These are phyloP conservation scores for Gaeumannomyces sp. DNA, from an alignment of 2,329 filamentous ascomycete species.

Conservation along the genomic window DNA sequence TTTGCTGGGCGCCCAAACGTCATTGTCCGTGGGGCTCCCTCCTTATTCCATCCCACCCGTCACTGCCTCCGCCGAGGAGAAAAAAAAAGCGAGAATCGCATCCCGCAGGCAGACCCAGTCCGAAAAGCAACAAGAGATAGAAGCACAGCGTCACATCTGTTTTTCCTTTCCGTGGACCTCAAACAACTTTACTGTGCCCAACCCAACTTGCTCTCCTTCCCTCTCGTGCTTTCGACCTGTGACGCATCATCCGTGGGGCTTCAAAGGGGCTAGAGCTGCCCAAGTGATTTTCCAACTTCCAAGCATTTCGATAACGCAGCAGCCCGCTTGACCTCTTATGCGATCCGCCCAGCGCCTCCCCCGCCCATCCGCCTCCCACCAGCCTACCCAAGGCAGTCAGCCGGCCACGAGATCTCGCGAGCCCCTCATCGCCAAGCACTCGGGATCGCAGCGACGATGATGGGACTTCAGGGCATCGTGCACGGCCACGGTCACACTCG, in stretches of 20 bases:
- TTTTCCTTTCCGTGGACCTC: no score
- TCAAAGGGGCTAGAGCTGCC: not conserved
- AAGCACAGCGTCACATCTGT: no score
- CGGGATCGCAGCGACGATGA: slow-evolving; percentile 3
- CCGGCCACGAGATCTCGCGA: not conserved
- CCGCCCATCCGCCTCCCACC: not conserved
- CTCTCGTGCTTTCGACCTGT: not conserved
- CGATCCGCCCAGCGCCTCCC: not conserved
- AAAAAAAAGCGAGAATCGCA: not conserved
- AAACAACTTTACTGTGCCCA: no score
- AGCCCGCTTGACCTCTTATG: not conserved
- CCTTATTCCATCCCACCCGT: not conserved
- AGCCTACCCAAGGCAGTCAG: not conserved
- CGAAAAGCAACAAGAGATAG: no score
- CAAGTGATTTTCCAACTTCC: not conserved
- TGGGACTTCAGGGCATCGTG: slow-evolving; percentile 8
- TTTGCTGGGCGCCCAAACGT: not conserved
- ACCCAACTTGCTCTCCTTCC: no score
- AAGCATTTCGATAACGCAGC: no score
- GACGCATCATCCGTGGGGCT: not conserved
- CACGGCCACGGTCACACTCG: slow-evolving; percentile 16
- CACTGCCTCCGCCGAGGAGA: not conserved
- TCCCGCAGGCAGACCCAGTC: no score
- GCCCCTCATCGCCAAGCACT: not conserved
- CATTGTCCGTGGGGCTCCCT: not conserved